Percentiles rank a stretch among this genome's conserved stretches.
These are phyloP conservation scores for Aureobasidium sp. DNA, from an alignment of 2,329 filamentous ascomycete genomes.

Conservation along the genomic window DNA sequence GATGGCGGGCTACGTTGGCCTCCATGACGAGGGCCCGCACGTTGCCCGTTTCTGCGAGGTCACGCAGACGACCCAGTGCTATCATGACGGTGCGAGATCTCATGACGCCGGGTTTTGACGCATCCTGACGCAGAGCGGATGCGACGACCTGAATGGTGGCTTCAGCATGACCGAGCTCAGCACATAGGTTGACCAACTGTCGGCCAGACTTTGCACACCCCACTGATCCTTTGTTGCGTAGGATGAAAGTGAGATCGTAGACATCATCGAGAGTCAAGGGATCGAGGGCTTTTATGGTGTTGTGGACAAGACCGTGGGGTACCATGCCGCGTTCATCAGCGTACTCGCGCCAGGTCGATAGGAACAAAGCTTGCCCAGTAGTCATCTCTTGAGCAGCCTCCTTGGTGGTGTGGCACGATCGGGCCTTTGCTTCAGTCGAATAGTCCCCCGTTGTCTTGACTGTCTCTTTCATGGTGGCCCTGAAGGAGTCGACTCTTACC, in stretches of 20 bases:
- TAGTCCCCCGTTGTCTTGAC: background rate
- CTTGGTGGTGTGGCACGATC: background rate
- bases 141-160: constrained; percentile 2
- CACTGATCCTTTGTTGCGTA: background rate
- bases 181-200: background rate
- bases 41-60: background rate
- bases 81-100: background rate
- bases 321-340: no score
- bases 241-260: background rate
- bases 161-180: background rate
- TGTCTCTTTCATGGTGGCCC: no score
- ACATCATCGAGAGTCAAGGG: background rate
- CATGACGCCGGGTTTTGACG: background rate
- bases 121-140: background rate
- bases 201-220: background rate
- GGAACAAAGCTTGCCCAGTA: background rate
- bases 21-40: constrained; percentile 13
- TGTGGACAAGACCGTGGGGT: no score
- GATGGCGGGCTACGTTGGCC: constrained; percentile 11
- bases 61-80: background rate
- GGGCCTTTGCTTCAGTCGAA: background rate
- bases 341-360: no score
- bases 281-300: background rate
- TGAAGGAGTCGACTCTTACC: no score
- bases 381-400: background rate